Percentiles rank a stretch among this genome's conserved stretches.
phyloP scores from a whole-genome alignment of 805 yeast genomes.

The Spathaspora passalidarum region DNA sequence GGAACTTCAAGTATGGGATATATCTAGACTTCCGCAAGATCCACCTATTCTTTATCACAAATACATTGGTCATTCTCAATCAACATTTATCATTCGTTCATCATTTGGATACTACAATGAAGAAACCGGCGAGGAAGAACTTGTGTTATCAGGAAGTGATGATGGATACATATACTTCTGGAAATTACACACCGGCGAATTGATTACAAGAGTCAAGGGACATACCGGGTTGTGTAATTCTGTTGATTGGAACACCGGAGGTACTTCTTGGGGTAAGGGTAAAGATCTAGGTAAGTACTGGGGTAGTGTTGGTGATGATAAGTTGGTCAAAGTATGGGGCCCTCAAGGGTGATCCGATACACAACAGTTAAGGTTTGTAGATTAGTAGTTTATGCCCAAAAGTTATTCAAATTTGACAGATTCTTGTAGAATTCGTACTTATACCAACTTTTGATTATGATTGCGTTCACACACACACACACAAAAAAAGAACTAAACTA shows the following conservation, averaged over 20 bases:
- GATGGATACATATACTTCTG: slow-evolving; percentile 77
- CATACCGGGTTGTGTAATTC: slow-evolving; percentile 70
- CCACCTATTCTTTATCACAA: slow-evolving; percentile 57
- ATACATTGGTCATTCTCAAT: slow-evolving; percentile 71
- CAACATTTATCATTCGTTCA: slow-evolving; percentile 67
- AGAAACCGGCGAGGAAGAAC: slow-evolving; percentile 47
- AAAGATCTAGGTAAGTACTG: slow-evolving; percentile 48
- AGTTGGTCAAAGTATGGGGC: slow-evolving; percentile 61
- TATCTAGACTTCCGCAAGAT: slow-evolving; percentile 27
- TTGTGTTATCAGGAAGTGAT: slow-evolving; percentile 79
- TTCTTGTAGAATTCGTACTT: too few relatives aligned
- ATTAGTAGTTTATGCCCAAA: not conserved
- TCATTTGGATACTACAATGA: slow-evolving; percentile 62
- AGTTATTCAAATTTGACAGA: not conserved
- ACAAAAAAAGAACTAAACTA: too few relatives aligned
- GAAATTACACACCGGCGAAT: slow-evolving; percentile 69
- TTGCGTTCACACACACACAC: too few relatives aligned
- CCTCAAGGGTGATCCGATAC: not conserved
- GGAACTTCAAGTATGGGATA: slow-evolving; percentile 81
- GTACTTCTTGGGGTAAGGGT: slow-evolving; percentile 4
- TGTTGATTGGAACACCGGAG: slow-evolving; percentile 63
- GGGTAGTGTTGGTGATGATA: slow-evolving; percentile 87
- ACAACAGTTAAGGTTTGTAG: not conserved
- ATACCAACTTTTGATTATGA: too few relatives aligned
- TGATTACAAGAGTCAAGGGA: slow-evolving; percentile 58